Base-by-base conservation (phyloP, 2,329 filamentous ascomycete species). In the Verticillium albo-atrum region DNA sequence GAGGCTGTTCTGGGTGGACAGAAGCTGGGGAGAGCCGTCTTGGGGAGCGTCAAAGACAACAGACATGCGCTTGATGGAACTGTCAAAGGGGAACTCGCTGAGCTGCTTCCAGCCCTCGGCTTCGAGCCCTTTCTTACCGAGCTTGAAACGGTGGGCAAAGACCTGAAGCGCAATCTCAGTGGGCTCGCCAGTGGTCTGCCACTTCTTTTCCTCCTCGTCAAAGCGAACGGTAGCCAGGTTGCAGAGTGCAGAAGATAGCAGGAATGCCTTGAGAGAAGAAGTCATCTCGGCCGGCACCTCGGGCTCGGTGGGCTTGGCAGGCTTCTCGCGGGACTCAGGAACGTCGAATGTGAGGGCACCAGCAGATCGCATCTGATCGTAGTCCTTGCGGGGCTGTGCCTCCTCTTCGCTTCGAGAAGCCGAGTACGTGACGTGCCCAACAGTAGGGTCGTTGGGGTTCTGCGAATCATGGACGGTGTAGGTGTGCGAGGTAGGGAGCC, bases 161-260 rank as follows among this genome's bases (percentile, higher is more conserved):
- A 92, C 87, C 65, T 91, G 89, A 6, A 92, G 82, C 1, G 90
- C 89, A 65, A 92, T 88, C 68, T 92, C 89, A 1, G 89, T 92
- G 0, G 88, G 87, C 67, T 90, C 87, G 14, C 88, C 89, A 14
- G 84, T 85, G 1, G 86, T 86, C 66, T 86, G 81, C 88, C 88
- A 91, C 62, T 77, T 77, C 28, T 76, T 74, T 28, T 82, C 77
- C n/a, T 80, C 77, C 0, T 83, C 76, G 53, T 83, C 82, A 58
- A 77, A 80, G 51, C 82, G 77, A 12, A 86, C 82, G 1, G 82
- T 86, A n/a, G 83, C 79, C 32, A 84, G 78, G 66, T 90, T 90
- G 73, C 87, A 89, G 2, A 90, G 80, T 1, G 87, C 82, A 15
- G 85, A 78, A 2, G 85, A 78, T 2, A 82, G 71, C 2, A 85